phyloP scores from a whole-genome alignment of 2,329 filamentous ascomycete species.

The Remersonia thermophila region DNA sequence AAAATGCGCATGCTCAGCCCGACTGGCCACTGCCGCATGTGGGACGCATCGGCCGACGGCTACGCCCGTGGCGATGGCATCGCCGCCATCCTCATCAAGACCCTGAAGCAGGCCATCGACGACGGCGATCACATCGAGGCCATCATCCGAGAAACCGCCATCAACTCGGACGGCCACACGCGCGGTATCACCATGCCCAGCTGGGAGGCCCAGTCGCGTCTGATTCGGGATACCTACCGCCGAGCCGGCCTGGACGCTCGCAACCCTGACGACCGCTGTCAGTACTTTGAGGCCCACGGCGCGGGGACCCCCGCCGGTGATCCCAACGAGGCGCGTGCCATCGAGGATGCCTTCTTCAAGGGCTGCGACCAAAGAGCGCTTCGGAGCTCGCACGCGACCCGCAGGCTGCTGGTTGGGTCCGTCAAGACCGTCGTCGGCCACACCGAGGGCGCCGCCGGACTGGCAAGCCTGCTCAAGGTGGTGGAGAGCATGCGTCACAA shows the following conservation, averaged over 20 bases:
- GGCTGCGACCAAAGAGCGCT: too few species aligned
- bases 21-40: slow-evolving; percentile 33
- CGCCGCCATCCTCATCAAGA: slow-evolving; percentile 39
- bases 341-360: slow-evolving; percentile 29
- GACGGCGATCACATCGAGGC: slow-evolving; percentile 36
- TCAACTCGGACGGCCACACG: slow-evolving; percentile 39
- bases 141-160: slow-evolving; percentile 34
- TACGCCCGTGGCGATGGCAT: slow-evolving; percentile 48
- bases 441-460: slow-evolving; percentile 36
- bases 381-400: neutral
- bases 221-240: slow-evolving; percentile 34
- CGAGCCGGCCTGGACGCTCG: slow-evolving; percentile 28
- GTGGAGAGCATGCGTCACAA: slow-evolving; percentile 29
- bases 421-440: slow-evolving; percentile 37
- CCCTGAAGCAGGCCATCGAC: slow-evolving; percentile 34
- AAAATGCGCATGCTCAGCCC: slow-evolving; percentile 33
- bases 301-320: slow-evolving; percentile 26
- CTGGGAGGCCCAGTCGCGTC: slow-evolving; percentile 27
- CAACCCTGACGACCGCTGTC: slow-evolving; percentile 24
- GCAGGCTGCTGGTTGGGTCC: slow-evolving; percentile 28
- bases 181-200: slow-evolving; percentile 44
- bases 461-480: slow-evolving; percentile 36
- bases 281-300: slow-evolving; percentile 37
- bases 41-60: slow-evolving; percentile 39
- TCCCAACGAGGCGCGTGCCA: slow-evolving; percentile 31